A percentile compares a stretch with the other conserved stretches of the same genome.
phyloP scores from a whole-genome alignment of 208 protist genomes.

The Phytomonas francai region DNA sequence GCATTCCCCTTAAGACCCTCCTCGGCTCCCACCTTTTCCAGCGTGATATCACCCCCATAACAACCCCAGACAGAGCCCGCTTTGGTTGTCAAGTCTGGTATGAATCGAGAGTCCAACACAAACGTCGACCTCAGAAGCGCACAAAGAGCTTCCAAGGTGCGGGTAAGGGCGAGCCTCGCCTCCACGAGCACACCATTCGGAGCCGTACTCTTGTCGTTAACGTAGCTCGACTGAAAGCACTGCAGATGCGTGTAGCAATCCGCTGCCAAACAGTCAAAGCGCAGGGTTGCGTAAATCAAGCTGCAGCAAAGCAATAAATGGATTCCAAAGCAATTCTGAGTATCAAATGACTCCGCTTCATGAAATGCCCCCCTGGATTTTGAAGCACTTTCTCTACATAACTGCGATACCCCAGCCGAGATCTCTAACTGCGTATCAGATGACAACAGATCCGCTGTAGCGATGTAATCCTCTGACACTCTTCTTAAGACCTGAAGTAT shows the following conservation, averaged over 20 bases:
- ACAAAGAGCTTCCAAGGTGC: conserved; percentile 30
- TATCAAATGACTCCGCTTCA: not conserved
- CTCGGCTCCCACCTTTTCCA: too few species aligned
- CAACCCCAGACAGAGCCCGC: too few species aligned
- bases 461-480: too few species aligned
- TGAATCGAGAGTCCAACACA: not conserved
- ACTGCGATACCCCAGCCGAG: conserved; percentile 10
- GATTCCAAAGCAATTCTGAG: too few species aligned
- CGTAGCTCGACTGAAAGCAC: not conserved
- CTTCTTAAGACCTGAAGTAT: too few species aligned
- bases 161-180: conserved; percentile 24
- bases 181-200: conserved; percentile 64
- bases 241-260: conserved; percentile 13
- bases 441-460: too few species aligned
- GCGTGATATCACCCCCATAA: too few species aligned
- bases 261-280: conserved; percentile 20
- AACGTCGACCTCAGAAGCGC: conserved; percentile 19
- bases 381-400: not conserved
- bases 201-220: conserved; percentile 22
- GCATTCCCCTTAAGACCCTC: too few species aligned
- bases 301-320: too few species aligned
- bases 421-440: not conserved
- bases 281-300: conserved; percentile 12
- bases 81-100: too few species aligned
- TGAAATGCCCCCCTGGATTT: not conserved